Evolutionary conservation across 2,329 filamentous ascomycete species (phyloP).

Genomic region (Corniculantispora saksenae): DNA sequence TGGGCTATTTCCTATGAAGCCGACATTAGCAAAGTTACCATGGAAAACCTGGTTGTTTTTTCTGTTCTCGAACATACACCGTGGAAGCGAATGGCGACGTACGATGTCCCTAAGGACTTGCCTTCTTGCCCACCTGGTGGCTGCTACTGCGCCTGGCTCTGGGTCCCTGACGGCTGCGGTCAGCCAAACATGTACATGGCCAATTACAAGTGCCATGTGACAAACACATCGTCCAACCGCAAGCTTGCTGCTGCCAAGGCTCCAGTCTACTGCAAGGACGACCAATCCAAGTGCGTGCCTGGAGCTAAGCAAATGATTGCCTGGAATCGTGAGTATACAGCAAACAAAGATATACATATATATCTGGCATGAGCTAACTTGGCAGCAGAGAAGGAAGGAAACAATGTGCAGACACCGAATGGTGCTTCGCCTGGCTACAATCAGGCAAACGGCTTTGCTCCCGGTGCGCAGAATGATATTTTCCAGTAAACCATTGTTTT

Average conservation of each 20-base stretch:
- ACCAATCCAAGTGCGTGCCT: slow-evolving; percentile 40
- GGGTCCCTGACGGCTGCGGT: slow-evolving; percentile 26
- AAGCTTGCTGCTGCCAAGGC: slow-evolving; percentile 38
- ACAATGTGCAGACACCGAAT: not conserved
- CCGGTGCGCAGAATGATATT: slow-evolving; percentile 1
- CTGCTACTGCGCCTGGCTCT: slow-evolving; percentile 31
- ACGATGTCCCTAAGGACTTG: slow-evolving; percentile 26
- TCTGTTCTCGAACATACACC: slow-evolving; percentile 41
- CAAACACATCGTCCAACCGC: slow-evolving; percentile 38
- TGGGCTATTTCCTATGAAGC: slow-evolving; percentile 53
- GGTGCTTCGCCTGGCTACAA: slow-evolving; percentile 4
- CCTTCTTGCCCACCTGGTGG: slow-evolving; percentile 26
- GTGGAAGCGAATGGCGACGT: slow-evolving; percentile 25
- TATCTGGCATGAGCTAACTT: not conserved
- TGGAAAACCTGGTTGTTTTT: slow-evolving; percentile 55
- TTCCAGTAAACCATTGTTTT: not conserved
- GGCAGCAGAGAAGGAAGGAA: not conserved
- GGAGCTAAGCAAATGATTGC: slow-evolving; percentile 52
- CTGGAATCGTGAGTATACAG: slow-evolving; percentile 37
- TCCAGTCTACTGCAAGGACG: slow-evolving; percentile 42
- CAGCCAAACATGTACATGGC: slow-evolving; percentile 43
- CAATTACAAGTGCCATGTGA: slow-evolving; percentile 48
- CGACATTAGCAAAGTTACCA: slow-evolving; percentile 47
- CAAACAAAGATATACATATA: not conserved
- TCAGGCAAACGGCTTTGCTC: not conserved